phyloP scores from a whole-genome alignment of 179 eudicot species.

The Kewa caespitosa region DNA sequence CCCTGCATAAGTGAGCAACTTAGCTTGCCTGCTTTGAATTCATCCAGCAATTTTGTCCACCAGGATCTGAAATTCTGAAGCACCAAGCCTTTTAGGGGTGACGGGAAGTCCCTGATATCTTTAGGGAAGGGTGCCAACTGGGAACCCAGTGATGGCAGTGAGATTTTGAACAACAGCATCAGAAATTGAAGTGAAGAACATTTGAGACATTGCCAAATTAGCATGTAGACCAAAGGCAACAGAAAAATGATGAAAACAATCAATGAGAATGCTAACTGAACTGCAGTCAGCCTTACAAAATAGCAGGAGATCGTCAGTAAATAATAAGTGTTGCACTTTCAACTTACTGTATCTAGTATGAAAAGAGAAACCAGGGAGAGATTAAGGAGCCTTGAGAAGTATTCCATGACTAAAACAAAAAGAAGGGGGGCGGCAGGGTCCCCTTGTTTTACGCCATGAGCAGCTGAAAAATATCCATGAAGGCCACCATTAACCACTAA shows the following conservation, averaged over 20 bases:
- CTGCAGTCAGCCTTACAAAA: not conserved
- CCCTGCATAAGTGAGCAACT: not conserved
- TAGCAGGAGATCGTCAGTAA: not conserved
- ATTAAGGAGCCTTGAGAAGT: too few species aligned
- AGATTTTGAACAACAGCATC: too few species aligned
- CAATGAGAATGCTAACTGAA: too few species aligned
- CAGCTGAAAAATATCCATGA: not conserved
- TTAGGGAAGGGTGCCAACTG: not conserved
- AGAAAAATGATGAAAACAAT: not conserved
- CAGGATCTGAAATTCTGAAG: not conserved
- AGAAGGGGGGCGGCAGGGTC: not conserved
- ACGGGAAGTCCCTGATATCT: not conserved
- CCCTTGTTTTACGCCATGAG: not conserved
- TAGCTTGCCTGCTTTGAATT: not conserved
- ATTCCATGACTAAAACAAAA: not conserved
- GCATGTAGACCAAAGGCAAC: not conserved
- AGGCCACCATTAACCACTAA: not conserved
- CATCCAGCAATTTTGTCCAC: not conserved
- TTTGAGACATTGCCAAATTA: not conserved
- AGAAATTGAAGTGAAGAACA: too few species aligned
- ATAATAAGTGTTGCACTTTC: not conserved
- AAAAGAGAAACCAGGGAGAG: not conserved
- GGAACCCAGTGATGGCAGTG: not conserved
- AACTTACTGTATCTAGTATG: not conserved
- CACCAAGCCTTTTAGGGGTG: not conserved